Conservation (phyloP, 2,329 filamentous ascomycete species). For the Claviceps africana region DNA sequence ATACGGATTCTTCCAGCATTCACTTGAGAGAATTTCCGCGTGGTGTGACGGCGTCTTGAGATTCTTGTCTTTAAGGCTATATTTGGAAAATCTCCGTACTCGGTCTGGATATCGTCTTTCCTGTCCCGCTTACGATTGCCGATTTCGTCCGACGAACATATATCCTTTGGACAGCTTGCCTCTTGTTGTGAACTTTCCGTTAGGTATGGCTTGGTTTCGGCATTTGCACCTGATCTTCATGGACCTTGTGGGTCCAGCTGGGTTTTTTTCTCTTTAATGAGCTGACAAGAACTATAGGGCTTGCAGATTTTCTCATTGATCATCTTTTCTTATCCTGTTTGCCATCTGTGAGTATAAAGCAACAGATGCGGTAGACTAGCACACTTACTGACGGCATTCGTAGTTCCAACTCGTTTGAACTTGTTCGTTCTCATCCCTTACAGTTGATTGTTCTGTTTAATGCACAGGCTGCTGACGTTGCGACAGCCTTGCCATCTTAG, state of each 20-base stretch:
- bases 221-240: not conserved
- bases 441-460: not conserved
- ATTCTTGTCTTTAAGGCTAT: slow-evolving; percentile 23
- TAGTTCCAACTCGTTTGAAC: not conserved
- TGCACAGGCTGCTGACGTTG: not conserved
- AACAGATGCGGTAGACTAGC: not conserved
- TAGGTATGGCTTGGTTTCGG: slow-evolving; percentile 5
- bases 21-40: slow-evolving; percentile 17
- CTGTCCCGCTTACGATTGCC: slow-evolving; percentile 20
- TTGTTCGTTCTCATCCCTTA: not conserved
- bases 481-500: not conserved
- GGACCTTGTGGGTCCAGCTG: not conserved
- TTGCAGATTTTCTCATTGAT: slow-evolving; percentile 13
- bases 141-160: slow-evolving; percentile 15
- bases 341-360: not conserved
- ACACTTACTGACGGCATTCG: not conserved
- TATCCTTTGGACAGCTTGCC: slow-evolving; percentile 14
- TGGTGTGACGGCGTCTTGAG: slow-evolving; percentile 28
- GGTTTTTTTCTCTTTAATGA: not conserved
- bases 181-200: slow-evolving; percentile 1
- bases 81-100: slow-evolving; percentile 24
- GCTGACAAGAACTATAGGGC: slow-evolving; percentile 8
- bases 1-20: slow-evolving; percentile 15
- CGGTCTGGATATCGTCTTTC: slow-evolving; percentile 22
- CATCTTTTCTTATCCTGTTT: slow-evolving; percentile 8